A percentile compares a stretch with the other conserved stretches of the same genome.
Conservation (phyloP, 1,284 basidiomycete species). For the Mycosarcoma mackinlayi region DNA sequence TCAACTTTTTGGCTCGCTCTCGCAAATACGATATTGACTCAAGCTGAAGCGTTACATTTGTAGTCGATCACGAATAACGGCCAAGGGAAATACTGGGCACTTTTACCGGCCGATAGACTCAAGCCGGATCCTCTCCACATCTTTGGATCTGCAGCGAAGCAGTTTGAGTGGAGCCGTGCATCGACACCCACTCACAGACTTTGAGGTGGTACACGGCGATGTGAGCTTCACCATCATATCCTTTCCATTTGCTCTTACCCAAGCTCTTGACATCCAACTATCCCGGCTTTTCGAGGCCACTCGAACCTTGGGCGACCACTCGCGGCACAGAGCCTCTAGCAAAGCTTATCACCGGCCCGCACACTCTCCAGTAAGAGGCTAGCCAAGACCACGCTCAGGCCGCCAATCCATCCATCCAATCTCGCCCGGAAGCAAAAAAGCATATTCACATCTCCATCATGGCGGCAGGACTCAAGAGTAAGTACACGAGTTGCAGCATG, state of each 20-base stretch:
- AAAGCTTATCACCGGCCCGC: no score
- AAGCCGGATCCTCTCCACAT: constrained; percentile 6
- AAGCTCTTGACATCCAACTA: neutral
- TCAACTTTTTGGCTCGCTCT: neutral
- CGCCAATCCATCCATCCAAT: constrained; percentile 12
- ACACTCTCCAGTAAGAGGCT: neutral
- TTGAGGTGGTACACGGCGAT: neutral
- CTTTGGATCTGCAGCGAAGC: neutral
- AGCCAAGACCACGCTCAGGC: neutral
- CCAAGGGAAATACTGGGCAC: no score
- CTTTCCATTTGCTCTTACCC: neutral
- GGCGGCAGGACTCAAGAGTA: constrained; percentile 59
- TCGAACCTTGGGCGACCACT: neutral
- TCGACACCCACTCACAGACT: neutral
- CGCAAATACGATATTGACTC: neutral
- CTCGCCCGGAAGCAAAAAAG: no score
- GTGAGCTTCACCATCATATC: neutral
- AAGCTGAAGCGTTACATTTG: neutral
- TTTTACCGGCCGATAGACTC: constrained; percentile 2
- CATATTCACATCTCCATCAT: constrained; percentile 24
- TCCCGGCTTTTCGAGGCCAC: no score
- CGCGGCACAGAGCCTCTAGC: no score
- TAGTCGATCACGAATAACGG: constrained; percentile 7
- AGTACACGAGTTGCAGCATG: constrained; percentile 12
- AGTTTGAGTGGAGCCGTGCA: constrained; percentile 6